Evolutionary conservation across 768 basidiomycete genomes (phyloP), one percentile per base, ranked within the genome.

Genomic region (Boletus tylopilopsis): DNA sequence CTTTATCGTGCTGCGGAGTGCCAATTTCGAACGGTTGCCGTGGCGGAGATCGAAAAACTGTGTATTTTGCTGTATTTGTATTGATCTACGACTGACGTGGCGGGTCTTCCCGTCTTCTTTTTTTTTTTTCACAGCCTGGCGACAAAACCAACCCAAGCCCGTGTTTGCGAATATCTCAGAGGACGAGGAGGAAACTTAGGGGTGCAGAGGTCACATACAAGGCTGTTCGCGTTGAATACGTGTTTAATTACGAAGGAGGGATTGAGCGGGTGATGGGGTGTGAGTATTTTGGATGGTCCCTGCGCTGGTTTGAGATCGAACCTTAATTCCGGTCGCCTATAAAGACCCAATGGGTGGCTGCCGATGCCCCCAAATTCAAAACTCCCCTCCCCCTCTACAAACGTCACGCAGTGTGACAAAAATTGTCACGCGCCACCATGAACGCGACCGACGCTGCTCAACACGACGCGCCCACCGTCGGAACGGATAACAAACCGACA

Each of bases 311-410:
- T 67, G 64, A 82, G 82, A 82, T 82, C 82, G 84, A 87, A 87
- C 84, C 82, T 87, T 85, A 86, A 82, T 77, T 87, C 78, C 73
- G 73, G 69, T 73, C 74, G 76, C 75, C 81, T 87, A 87, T 87
- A 87, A 87, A 85, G 84, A 81, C 82, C 76, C 80, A 80, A 77
- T 74, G 78, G 80, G 83, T 82, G 71, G 64, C 71, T 67, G 68
- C 68, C 68, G 79, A 80, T 74, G 80, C 82, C 79, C 47, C 79
- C 77, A 82, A 84, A 81, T 80, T 77, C 66, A 66, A 67, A 67
- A 68, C 62, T 78, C 77, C 77, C 80, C 76, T 74, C 68, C 68
- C 72, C 72, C 71, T 68, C 64, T 66, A 42, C 50, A 66, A 63
- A 58, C 54, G 79, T 81, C 76, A 81, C 80, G 69, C 76, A 62